phyloP scores from a whole-genome alignment of 106 monocot genomes.

The Allium sativum region DNA sequence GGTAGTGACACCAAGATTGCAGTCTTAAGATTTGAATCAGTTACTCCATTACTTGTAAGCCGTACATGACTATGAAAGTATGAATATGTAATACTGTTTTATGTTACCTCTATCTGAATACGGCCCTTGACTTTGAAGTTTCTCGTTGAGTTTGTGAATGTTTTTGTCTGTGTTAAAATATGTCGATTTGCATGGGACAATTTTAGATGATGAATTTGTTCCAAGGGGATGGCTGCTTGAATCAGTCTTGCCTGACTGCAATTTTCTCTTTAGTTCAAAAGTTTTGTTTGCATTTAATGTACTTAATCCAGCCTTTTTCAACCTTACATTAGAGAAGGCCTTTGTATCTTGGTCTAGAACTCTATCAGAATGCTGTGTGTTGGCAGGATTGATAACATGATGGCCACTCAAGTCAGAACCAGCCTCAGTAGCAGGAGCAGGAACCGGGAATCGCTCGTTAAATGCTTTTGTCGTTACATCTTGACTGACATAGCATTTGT shows the following conservation, averaged over 20 bases:
- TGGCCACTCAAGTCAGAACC: slow-evolving; percentile 13
- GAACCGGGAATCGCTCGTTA: slow-evolving; percentile 33
- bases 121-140: slow-evolving; percentile 19
- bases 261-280: slow-evolving; percentile 14
- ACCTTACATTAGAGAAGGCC: slow-evolving; percentile 10
- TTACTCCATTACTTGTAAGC: not conserved
- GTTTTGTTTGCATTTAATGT: slow-evolving; percentile 12
- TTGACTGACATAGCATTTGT: slow-evolving; percentile 58
- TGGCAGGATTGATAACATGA: slow-evolving; percentile 14
- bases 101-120: slow-evolving; percentile 56
- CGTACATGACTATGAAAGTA: not conserved
- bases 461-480: slow-evolving; percentile 65
- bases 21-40: not conserved
- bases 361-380: slow-evolving; percentile 8
- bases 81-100: not conserved
- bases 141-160: slow-evolving; percentile 21
- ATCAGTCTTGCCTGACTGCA: slow-evolving; percentile 26
- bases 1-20: no score
- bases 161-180: slow-evolving; percentile 21
- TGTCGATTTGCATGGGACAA: slow-evolving; percentile 20
- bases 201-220: slow-evolving; percentile 15
- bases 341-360: slow-evolving; percentile 10
- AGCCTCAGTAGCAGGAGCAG: slow-evolving; percentile 9
- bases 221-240: slow-evolving; percentile 14
- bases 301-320: slow-evolving; percentile 37